Conservation (phyloP, 352 stramenopile genomes). For the Phytopythium sindhum region DNA sequence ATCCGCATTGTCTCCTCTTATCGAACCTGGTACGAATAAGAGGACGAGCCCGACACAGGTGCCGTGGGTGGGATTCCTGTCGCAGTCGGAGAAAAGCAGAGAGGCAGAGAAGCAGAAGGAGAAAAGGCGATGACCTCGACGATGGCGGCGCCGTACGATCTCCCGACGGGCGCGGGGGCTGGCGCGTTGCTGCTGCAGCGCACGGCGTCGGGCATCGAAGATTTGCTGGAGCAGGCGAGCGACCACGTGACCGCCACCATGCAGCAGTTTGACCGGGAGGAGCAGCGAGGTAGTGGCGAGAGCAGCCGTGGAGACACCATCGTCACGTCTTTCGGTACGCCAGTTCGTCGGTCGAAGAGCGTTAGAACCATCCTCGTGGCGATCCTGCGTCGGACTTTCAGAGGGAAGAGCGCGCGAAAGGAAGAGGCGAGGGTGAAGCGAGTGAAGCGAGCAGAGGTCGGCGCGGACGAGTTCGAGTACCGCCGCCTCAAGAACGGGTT, state of each 20-base stretch:
- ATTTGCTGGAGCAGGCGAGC: slow-evolving; percentile 4
- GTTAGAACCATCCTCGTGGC: neutral
- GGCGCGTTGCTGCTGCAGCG: neutral
- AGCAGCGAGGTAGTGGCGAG: neutral
- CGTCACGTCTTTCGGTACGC: neutral
- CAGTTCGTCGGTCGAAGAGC: neutral
- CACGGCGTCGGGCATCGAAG: neutral
- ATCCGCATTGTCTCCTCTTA: neutral
- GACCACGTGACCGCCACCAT: slow-evolving; percentile 3
- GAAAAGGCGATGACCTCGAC: neutral
- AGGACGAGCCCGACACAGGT: neutral
- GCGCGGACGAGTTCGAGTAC: slow-evolving; percentile 11
- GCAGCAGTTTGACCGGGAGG: neutral
- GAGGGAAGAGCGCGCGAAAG: neutral
- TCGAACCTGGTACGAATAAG: neutral
- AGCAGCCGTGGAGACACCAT: neutral
- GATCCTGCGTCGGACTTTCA: neutral
- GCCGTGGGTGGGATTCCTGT: no score
- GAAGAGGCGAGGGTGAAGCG: neutral
- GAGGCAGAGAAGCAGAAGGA: neutral
- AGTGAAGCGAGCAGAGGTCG: neutral
- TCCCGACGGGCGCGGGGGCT: neutral
- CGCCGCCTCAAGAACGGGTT: slow-evolving; percentile 30
- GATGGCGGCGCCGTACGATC: neutral
- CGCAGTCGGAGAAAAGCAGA: neutral